These are phyloP conservation scores for Colletotrichum orbiculare DNA, from an alignment of 2,329 filamentous ascomycete genomes.

Conservation along the genomic window DNA sequence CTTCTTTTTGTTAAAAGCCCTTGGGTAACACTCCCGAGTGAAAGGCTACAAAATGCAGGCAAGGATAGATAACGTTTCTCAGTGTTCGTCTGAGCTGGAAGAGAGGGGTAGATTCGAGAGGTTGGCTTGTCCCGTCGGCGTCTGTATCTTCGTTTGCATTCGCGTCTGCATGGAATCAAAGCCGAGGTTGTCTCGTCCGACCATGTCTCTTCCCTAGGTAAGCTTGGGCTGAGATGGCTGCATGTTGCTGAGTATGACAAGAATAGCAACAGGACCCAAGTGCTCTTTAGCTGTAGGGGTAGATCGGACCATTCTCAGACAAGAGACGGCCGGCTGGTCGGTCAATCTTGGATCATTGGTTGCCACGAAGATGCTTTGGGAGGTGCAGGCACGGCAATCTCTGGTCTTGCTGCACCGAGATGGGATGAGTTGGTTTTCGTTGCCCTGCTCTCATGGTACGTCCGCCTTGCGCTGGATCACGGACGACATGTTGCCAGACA, in stretches of 20 bases:
- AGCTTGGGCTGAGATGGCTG: conserved; percentile 14
- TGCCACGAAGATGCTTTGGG: no score
- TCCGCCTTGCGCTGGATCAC: no score
- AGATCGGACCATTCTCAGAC: conserved; percentile 25
- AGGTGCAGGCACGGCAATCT: not conserved
- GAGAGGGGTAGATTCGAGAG: conserved; percentile 20
- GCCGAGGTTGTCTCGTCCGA: conserved; percentile 31
- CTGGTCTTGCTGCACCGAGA: no score
- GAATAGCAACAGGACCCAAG: conserved; percentile 23
- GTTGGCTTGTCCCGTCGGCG: conserved; percentile 19
- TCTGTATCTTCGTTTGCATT: no score
- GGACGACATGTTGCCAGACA: no score
- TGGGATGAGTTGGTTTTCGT: not conserved
- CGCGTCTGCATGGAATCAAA: conserved; percentile 19
- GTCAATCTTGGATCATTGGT: not conserved
- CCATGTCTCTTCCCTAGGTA: not conserved
- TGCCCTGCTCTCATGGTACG: no score
- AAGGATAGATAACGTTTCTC: conserved; percentile 14
- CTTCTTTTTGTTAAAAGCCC: conserved; percentile 9
- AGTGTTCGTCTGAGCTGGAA: conserved; percentile 27
- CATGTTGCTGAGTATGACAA: conserved; percentile 11
- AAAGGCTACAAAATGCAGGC: not conserved
- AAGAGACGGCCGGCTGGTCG: conserved; percentile 11
- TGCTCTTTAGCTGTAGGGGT: conserved; percentile 5
- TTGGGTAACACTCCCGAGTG: no score